Percentiles rank a stretch among this genome's conserved stretches.
Conservation (phyloP, 2,329 filamentous ascomycete genomes). For the Hypoxylon sp. region DNA sequence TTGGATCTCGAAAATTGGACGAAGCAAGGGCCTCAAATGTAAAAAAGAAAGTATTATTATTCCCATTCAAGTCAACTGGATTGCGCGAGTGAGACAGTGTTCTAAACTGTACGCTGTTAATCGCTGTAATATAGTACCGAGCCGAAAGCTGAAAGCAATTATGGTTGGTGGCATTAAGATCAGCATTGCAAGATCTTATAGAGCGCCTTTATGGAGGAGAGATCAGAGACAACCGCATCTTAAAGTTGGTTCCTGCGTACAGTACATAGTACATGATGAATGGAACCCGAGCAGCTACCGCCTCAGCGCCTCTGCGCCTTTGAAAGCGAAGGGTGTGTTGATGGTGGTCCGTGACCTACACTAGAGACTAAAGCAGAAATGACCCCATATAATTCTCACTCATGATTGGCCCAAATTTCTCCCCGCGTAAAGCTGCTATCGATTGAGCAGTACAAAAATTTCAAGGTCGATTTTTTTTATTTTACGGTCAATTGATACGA, state of each 20-base stretch:
- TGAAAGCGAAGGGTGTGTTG: background rate
- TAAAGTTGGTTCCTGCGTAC: constrained; percentile 18
- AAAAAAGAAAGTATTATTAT: background rate
- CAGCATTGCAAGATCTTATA: background rate
- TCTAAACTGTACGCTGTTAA: background rate
- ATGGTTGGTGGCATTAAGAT: constrained; percentile 14
- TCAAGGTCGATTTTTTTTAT: constrained; percentile 45
- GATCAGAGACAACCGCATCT: background rate
- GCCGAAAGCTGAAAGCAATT: background rate
- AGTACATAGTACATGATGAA: background rate
- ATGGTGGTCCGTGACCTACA: constrained; percentile 1
- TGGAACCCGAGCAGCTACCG: background rate
- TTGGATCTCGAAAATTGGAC: background rate
- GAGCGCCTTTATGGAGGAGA: background rate
- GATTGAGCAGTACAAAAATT: constrained; percentile 49
- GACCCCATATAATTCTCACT: constrained; percentile 24
- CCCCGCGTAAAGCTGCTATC: constrained; percentile 36
- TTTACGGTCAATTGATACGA: constrained; percentile 38
- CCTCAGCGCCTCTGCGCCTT: no score
- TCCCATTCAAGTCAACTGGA: constrained; percentile 1
- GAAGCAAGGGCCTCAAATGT: constrained; percentile 11
- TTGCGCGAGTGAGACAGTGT: background rate
- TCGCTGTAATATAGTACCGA: background rate
- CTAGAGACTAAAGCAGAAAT: constrained; percentile 39
- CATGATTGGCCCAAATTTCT: constrained; percentile 46